These are phyloP conservation scores for Zhuliangozyma blackwelliae DNA, from an alignment of 1,139 yeast genomes.

Conservation along the genomic window DNA sequence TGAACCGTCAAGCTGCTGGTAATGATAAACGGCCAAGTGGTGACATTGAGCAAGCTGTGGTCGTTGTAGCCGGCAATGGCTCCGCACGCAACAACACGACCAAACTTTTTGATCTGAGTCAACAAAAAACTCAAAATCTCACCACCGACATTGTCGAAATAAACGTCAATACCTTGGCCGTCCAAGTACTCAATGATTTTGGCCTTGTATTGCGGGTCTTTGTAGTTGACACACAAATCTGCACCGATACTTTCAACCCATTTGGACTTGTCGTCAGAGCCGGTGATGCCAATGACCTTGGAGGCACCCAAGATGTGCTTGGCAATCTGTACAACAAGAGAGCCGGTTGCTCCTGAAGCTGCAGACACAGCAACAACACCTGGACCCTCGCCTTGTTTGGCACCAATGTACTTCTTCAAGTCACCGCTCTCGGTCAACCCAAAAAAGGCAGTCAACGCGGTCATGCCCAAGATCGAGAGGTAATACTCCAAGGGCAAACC, in stretches of 20 bases:
- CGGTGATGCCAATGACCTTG: constrained; percentile 62
- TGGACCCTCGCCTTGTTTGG: constrained; percentile 25
- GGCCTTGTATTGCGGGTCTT: constrained; percentile 37
- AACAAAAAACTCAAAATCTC: constrained; percentile 48
- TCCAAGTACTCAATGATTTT: constrained; percentile 45
- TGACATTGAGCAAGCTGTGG: constrained; percentile 24
- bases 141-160: constrained; percentile 65
- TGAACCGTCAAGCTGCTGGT: constrained; percentile 43
- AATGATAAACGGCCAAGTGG: constrained; percentile 40
- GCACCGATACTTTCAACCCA: constrained; percentile 56
- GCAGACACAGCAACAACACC: constrained; percentile 52
- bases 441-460: constrained; percentile 61
- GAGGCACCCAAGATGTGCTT: constrained; percentile 49
- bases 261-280: constrained; percentile 53
- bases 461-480: constrained; percentile 41
- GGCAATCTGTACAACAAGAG: constrained; percentile 58
- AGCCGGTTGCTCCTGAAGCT: constrained; percentile 70
- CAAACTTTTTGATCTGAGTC: constrained; percentile 34
- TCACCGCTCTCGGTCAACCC: constrained; percentile 46
- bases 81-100: constrained; percentile 57
- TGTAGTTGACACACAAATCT: constrained; percentile 53
- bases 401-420: constrained; percentile 17
- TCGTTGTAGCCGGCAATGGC: constrained; percentile 58
- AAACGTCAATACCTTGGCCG: constrained; percentile 40
- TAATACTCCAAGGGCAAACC: constrained; percentile 23